Conservation (phyloP, 2,329 filamentous ascomycete species). For the Hysterium pulicare region DNA sequence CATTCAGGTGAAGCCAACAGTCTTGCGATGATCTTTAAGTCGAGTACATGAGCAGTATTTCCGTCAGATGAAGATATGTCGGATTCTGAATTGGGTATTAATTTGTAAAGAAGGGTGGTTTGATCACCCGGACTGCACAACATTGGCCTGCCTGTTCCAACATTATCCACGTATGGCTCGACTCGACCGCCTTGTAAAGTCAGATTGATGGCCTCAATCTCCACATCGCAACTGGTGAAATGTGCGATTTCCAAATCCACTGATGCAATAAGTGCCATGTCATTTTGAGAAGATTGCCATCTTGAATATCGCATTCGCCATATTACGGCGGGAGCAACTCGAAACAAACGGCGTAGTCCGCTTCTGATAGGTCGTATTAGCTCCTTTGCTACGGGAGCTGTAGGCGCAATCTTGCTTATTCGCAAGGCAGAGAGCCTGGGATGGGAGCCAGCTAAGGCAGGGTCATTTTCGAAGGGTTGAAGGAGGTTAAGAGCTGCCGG, state of each 20-base stretch:
- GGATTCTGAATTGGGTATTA: slow-evolving; percentile 43
- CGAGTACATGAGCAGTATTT: slow-evolving; percentile 41
- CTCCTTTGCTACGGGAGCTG: slow-evolving; percentile 59
- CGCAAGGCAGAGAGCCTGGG: slow-evolving; percentile 70
- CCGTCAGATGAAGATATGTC: slow-evolving; percentile 49
- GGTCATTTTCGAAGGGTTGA: slow-evolving; percentile 66
- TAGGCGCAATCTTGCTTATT: slow-evolving; percentile 70
- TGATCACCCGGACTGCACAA: slow-evolving; percentile 70
- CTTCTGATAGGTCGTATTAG: slow-evolving; percentile 62
- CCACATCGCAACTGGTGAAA: slow-evolving; percentile 64
- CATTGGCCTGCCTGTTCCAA: slow-evolving; percentile 55
- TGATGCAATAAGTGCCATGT: slow-evolving; percentile 60
- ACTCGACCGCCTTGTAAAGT: slow-evolving; percentile 57
- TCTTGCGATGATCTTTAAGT: slow-evolving; percentile 59
- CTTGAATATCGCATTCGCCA: slow-evolving; percentile 70
- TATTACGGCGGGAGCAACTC: slow-evolving; percentile 66
- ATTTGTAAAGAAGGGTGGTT: slow-evolving; percentile 69
- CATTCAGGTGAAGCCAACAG: slow-evolving; percentile 58
- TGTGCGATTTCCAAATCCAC: slow-evolving; percentile 72
- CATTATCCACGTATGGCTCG: slow-evolving; percentile 43
- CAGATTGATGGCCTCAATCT: slow-evolving; percentile 58
- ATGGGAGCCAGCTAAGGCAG: slow-evolving; percentile 57
- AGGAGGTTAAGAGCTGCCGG: slow-evolving; percentile 74
- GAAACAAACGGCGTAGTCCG: slow-evolving; percentile 60
- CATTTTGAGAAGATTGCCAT: slow-evolving; percentile 54